These are phyloP conservation scores for Jacaranda mimosifolia DNA, from an alignment of 257 asterid species.

Conservation along the genomic window DNA sequence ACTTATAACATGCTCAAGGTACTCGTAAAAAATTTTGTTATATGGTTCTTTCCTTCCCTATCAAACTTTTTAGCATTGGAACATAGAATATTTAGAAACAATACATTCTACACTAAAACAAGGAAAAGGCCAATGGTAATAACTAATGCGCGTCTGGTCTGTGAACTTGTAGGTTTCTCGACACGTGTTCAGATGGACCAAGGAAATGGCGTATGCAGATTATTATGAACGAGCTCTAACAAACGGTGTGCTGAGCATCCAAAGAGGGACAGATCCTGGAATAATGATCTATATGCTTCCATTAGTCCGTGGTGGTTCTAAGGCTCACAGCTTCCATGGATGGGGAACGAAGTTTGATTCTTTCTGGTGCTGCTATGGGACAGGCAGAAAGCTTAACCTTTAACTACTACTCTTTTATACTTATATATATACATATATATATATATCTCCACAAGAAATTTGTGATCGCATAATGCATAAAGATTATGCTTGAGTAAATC, in stretches of 20 bases:
- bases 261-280: slow-evolving; percentile 92
- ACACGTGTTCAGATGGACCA: slow-evolving; percentile 87
- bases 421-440: background rate
- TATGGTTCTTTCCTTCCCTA: too few species aligned
- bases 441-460: too few species aligned
- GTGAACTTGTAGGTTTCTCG: slow-evolving; percentile 73
- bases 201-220: slow-evolving; percentile 88
- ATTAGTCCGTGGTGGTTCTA: slow-evolving; percentile 71
- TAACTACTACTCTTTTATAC: background rate
- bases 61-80: too few species aligned
- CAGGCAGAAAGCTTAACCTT: slow-evolving; percentile 55
- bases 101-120: background rate
- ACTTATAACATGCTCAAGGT: slow-evolving; percentile 98
- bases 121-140: background rate
- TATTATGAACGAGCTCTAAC: slow-evolving; percentile 89
- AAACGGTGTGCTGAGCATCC: slow-evolving; percentile 89
- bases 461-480: too few species aligned
- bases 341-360: slow-evolving; percentile 82
- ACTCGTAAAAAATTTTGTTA: background rate
- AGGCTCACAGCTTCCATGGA: slow-evolving; percentile 74
- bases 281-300: slow-evolving; percentile 96
- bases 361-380: slow-evolving; percentile 99
- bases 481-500: too few species aligned
- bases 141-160: background rate
- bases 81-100: too few species aligned